Conservation (phyloP, 108 stramenopile genomes). For the Stephanodiscus minutulus region DNA sequence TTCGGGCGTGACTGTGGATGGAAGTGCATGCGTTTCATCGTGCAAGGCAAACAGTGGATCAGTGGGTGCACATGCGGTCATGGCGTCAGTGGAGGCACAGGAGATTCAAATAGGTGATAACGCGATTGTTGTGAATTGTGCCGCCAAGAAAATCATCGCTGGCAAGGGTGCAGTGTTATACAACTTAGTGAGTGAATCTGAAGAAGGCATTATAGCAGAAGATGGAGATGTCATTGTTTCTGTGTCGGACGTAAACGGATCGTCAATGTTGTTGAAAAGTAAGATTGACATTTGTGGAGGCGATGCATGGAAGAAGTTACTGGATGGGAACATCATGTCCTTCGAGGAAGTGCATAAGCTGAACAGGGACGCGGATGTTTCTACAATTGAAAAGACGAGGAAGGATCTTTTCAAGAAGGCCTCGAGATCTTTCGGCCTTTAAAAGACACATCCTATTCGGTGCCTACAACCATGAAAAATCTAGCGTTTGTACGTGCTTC, state of each 20-base stretch:
- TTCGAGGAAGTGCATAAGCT: constrained; percentile 89
- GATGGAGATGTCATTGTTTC: constrained; percentile 92
- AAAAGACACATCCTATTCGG: background rate
- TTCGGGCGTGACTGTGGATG: constrained; percentile 57
- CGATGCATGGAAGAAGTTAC: constrained; percentile 85
- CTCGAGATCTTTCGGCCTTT: constrained; percentile 42
- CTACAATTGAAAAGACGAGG: constrained; percentile 71
- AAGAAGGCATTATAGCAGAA: constrained; percentile 80
- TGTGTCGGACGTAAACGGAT: constrained; percentile 80
- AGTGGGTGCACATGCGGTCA: constrained; percentile 68
- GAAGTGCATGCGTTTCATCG: constrained; percentile 60
- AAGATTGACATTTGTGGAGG: constrained; percentile 85
- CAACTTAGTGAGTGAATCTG: constrained; percentile 88
- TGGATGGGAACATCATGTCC: constrained; percentile 68
- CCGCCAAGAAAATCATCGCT: constrained; percentile 91
- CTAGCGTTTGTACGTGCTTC: no score
- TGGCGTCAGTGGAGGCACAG: constrained; percentile 74
- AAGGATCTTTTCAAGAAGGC: constrained; percentile 61
- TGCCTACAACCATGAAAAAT: no score
- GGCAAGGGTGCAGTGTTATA: constrained; percentile 91
- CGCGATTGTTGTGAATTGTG: constrained; percentile 96
- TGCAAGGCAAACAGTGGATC: constrained; percentile 76
- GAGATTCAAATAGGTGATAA: constrained; percentile 83
- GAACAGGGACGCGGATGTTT: constrained; percentile 82
- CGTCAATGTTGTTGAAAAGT: constrained; percentile 65